These are phyloP conservation scores for Trichosanthes truncata DNA, from an alignment of 306 rosid genomes.

Conservation along the genomic window DNA sequence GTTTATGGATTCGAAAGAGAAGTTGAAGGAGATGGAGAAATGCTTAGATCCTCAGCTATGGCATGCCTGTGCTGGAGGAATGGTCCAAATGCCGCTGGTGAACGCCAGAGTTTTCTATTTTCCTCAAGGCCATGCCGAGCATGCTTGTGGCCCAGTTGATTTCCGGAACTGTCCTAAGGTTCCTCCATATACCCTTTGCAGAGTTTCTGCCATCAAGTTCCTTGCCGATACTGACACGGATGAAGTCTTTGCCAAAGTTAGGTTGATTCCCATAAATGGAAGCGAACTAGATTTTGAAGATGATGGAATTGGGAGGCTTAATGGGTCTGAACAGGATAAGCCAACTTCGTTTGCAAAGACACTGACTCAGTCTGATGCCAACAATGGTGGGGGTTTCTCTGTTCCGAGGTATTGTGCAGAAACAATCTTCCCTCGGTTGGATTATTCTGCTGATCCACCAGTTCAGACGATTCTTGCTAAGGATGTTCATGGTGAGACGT, in stretches of 20 bases:
- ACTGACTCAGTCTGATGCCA: slow-evolving; percentile 90
- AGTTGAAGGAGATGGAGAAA: slow-evolving; percentile 52
- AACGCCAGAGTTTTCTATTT: slow-evolving; percentile 58
- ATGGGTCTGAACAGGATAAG: slow-evolving; percentile 58
- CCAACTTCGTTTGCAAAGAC: slow-evolving; percentile 81
- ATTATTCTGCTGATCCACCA: slow-evolving; percentile 68
- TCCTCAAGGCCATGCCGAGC: slow-evolving; percentile 51
- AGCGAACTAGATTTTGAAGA: slow-evolving; percentile 27
- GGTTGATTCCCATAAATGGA: slow-evolving; percentile 37
- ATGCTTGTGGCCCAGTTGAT: slow-evolving; percentile 58
- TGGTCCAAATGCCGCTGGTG: slow-evolving; percentile 86
- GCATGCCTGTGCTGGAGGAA: slow-evolving; percentile 98
- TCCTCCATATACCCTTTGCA: slow-evolving; percentile 56
- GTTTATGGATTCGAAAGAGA: slow-evolving; percentile 77
- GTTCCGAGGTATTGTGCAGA: slow-evolving; percentile 93
- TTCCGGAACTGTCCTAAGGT: slow-evolving; percentile 43
- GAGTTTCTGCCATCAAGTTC: slow-evolving; percentile 48
- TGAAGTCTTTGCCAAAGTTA: slow-evolving; percentile 65
- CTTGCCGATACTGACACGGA: slow-evolving; percentile 87
- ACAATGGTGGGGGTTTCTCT: slow-evolving; percentile 93
- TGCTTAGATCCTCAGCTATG: slow-evolving; percentile 81
- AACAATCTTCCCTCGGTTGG: slow-evolving; percentile 80
- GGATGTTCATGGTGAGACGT: slow-evolving; percentile 85
- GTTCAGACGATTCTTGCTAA: slow-evolving; percentile 76
- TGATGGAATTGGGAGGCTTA: slow-evolving; percentile 29